Evolutionary conservation across 177 flowering plant genomes (phyloP).

Genomic region (Vitis hybrid): DNA sequence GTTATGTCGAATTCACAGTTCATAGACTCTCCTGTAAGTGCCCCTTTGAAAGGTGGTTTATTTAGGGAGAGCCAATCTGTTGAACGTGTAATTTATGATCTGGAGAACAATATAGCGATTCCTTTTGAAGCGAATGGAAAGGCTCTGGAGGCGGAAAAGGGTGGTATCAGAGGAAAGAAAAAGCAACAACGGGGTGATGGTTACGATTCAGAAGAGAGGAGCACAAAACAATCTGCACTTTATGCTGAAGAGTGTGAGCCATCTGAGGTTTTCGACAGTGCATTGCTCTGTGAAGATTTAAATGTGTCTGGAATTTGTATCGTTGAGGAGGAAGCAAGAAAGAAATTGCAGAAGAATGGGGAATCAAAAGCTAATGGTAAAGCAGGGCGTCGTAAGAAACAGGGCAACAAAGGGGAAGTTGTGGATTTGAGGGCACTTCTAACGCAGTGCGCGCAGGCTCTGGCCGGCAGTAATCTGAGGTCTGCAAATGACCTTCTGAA

Average conservation of each 20-base stretch:
- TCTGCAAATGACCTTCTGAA: conserved; percentile 12
- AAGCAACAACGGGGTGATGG: conserved; percentile 16
- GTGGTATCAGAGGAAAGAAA: conserved; percentile 14
- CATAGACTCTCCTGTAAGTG: not conserved
- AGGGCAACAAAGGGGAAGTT: not conserved
- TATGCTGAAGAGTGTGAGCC: conserved; percentile 16
- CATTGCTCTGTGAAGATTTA: conserved; percentile 9
- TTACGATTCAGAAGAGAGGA: conserved; percentile 22
- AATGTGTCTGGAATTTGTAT: too few species aligned
- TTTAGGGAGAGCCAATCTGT: not conserved
- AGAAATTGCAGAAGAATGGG: too few species aligned
- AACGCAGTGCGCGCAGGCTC: conserved; percentile 15
- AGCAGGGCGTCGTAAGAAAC: not conserved
- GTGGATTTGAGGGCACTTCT: conserved; percentile 13
- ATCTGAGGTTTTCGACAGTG: conserved; percentile 34
- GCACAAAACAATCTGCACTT: conserved; percentile 23
- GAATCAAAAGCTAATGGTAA: too few species aligned
- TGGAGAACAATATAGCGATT: not conserved
- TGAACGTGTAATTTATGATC: not conserved
- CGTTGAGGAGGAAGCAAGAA: too few species aligned
- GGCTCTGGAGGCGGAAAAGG: not conserved
- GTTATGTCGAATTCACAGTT: not conserved
- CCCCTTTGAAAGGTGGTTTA: not conserved
- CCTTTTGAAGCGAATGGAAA: not conserved
- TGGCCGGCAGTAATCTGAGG: not conserved